Evolutionary conservation across 257 asterid species (phyloP).

Genomic region (Przewalskia tangutica): DNA sequence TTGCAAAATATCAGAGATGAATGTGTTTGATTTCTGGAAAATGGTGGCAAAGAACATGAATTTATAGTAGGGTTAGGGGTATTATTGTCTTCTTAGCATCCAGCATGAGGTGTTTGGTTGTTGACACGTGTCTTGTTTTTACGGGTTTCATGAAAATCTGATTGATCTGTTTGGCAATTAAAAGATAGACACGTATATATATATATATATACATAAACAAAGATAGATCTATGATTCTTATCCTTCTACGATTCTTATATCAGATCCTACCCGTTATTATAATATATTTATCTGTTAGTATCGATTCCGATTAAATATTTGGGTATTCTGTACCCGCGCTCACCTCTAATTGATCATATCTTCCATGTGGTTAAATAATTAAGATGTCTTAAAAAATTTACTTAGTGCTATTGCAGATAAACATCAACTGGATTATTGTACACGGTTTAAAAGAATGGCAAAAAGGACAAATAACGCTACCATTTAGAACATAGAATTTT

Average conservation of each 20-base stretch:
- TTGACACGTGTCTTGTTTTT: neutral
- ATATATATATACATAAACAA: too few relatives aligned
- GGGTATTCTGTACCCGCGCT: too few relatives aligned
- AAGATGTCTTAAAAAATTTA: neutral
- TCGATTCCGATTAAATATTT: too few relatives aligned
- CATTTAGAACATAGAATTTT: neutral
- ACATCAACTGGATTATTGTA: neutral
- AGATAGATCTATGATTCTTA: too few relatives aligned
- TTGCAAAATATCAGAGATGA: neutral
- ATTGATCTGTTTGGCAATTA: neutral
- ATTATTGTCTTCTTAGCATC: neutral
- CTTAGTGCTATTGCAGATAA: neutral
- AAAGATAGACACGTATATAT: neutral
- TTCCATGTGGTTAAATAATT: neutral
- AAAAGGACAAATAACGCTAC: neutral
- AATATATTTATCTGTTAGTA: too few relatives aligned
- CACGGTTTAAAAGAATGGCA: neutral
- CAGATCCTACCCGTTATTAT: too few relatives aligned
- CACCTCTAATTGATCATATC: neutral
- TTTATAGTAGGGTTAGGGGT: neutral
- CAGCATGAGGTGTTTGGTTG: neutral
- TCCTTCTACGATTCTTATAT: too few relatives aligned
- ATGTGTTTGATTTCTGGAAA: neutral
- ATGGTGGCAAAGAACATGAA: neutral
- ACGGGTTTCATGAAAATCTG: neutral